phyloP scores from a whole-genome alignment of 2,329 filamentous ascomycete genomes.

The Aureobasidium melanogenum region DNA sequence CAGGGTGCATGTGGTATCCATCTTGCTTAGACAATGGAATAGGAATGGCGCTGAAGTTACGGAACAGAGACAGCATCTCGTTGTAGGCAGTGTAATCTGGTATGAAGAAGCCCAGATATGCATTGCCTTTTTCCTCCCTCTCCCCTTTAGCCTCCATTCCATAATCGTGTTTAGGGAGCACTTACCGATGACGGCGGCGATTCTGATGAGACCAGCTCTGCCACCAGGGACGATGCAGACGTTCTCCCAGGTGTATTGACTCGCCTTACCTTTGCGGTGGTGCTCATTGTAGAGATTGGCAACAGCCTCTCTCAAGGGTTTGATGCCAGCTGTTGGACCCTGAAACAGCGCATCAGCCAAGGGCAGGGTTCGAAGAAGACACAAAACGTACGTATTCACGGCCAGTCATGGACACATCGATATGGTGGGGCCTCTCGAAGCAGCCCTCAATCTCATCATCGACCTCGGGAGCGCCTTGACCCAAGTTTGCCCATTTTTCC shows the following conservation, averaged over 20 bases:
- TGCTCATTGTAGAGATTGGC: conserved; percentile 89
- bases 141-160: too few species aligned
- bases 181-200: conserved; percentile 67
- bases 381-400: conserved; percentile 59
- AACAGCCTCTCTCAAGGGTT: conserved; percentile 78
- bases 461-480: conserved; percentile 88
- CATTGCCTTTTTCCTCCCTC: conserved; percentile 51
- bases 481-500: conserved; percentile 80
- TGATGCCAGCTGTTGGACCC: conserved; percentile 84
- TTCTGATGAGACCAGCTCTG: conserved; percentile 84
- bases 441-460: conserved; percentile 79
- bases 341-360: not conserved
- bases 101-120: conserved; percentile 69
- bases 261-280: conserved; percentile 77
- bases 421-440: conserved; percentile 69
- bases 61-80: conserved; percentile 92
- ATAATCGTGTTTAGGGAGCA: not conserved
- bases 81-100: conserved; percentile 87
- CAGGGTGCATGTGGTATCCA: conserved; percentile 84
- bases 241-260: conserved; percentile 94
- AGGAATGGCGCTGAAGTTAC: conserved; percentile 83
- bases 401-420: conserved; percentile 68
- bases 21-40: conserved; percentile 78
- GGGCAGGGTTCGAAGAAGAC: too few species aligned
- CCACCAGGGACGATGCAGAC: conserved; percentile 93